Percentiles rank a stretch among this genome's conserved stretches.
Conservation (phyloP, 768 basidiomycete species). For the Amanita subjunquillea region DNA sequence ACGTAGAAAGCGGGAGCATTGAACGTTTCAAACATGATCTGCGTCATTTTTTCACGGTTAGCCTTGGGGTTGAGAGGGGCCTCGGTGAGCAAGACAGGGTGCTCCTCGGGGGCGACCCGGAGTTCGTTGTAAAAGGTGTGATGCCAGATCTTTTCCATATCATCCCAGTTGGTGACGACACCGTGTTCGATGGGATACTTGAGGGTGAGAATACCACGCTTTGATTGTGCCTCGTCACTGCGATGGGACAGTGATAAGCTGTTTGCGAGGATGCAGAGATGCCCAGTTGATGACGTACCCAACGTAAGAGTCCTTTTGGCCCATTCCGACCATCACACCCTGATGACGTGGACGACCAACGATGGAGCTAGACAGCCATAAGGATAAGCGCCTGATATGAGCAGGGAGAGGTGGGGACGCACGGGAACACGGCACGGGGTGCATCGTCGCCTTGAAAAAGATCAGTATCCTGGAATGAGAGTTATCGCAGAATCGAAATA, state of each 20-base stretch:
- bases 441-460: slow-evolving; percentile 69
- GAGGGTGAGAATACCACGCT: slow-evolving; percentile 88
- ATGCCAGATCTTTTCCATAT: slow-evolving; percentile 99
- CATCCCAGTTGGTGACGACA: slow-evolving; percentile 97
- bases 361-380: slow-evolving; percentile 50
- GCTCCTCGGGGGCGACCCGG: slow-evolving; percentile 88
- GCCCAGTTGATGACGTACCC: slow-evolving; percentile 42
- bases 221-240: slow-evolving; percentile 87
- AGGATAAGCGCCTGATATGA: not conserved
- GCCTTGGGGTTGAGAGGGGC: slow-evolving; percentile 90
- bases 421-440: slow-evolving; percentile 93
- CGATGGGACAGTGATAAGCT: slow-evolving; percentile 11
- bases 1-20: slow-evolving; percentile 91
- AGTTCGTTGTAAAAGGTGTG: slow-evolving; percentile 97
- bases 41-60: slow-evolving; percentile 90
- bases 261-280: not conserved
- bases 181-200: slow-evolving; percentile 94
- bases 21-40: slow-evolving; percentile 97
- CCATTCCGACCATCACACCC: slow-evolving; percentile 97
- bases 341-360: slow-evolving; percentile 92
- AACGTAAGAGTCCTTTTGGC: slow-evolving; percentile 92
- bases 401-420: slow-evolving; percentile 22
- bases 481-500: slow-evolving; percentile 17
- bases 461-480: slow-evolving; percentile 12
- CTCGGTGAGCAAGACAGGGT: slow-evolving; percentile 86